Percentiles rank a stretch among this genome's conserved stretches.
These are phyloP conservation scores for Gossypium mustelinum DNA, from an alignment of 345 rosid genomes.

Conservation along the genomic window DNA sequence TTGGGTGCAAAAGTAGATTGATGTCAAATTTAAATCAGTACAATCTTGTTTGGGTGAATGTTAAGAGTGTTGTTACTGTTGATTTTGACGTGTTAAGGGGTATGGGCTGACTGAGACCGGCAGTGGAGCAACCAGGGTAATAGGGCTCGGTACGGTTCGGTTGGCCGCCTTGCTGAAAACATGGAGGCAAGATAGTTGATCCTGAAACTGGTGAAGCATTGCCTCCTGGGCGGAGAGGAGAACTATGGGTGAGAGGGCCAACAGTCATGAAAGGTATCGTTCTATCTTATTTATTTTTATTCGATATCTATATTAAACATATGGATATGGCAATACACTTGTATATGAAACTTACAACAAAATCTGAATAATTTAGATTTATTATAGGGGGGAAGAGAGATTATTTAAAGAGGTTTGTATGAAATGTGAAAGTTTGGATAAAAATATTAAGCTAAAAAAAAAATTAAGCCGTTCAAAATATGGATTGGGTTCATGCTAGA, in stretches of 20 bases:
- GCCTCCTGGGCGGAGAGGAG: constrained; percentile 71
- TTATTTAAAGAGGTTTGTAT: background rate
- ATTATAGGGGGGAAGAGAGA: background rate
- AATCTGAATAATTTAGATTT: background rate
- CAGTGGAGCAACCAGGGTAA: background rate
- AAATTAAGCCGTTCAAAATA: too few species aligned
- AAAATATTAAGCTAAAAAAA: too few species aligned
- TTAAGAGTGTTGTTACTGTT: background rate
- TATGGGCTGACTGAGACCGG: background rate
- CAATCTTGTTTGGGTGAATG: background rate
- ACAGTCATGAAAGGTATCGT: constrained; percentile 64
- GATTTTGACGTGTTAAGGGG: background rate
- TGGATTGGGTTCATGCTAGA: too few species aligned
- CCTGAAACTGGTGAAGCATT: constrained; percentile 62
- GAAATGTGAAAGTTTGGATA: too few species aligned
- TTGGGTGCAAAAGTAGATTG: background rate
- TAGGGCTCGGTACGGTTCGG: constrained; percentile 11
- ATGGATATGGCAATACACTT: too few species aligned
- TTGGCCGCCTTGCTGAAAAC: constrained; percentile 58
- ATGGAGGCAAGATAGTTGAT: constrained; percentile 82
- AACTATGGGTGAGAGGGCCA: constrained; percentile 82
- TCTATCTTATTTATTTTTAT: background rate
- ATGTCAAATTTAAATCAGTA: background rate
- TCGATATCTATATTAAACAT: too few species aligned
- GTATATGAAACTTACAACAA: too few species aligned